Conservation (phyloP, 805 yeast genomes). For the Wickerhamomyces alni region DNA sequence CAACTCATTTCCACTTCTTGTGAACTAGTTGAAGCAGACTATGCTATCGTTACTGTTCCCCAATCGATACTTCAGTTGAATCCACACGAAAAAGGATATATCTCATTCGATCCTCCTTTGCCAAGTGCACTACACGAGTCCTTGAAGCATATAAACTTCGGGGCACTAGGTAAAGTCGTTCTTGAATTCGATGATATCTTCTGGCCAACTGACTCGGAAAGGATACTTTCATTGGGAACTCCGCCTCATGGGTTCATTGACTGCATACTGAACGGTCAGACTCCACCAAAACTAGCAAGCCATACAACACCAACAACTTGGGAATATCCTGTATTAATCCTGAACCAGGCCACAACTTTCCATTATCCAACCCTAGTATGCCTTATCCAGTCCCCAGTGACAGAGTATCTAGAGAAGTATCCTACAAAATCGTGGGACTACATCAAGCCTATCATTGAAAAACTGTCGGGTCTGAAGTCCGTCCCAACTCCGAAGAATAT, state of each 20-base stretch:
- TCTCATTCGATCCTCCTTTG: slow-evolving; percentile 50
- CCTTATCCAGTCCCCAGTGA: slow-evolving; percentile 67
- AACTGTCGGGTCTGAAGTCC: slow-evolving; percentile 11
- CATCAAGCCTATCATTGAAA: slow-evolving; percentile 38
- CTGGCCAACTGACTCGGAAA: slow-evolving; percentile 53
- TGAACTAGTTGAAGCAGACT: slow-evolving; percentile 37
- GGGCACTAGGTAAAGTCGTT: slow-evolving; percentile 67
- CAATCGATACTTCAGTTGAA: slow-evolving; percentile 56
- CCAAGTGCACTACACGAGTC: slow-evolving; percentile 40
- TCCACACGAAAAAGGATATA: slow-evolving; percentile 33
- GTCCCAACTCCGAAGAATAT: slow-evolving; percentile 35
- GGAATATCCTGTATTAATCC: slow-evolving; percentile 54
- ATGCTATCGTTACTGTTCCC: slow-evolving; percentile 70
- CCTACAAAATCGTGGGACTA: slow-evolving; percentile 52
- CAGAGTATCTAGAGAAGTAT: slow-evolving; percentile 47
- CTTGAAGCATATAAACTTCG: slow-evolving; percentile 47
- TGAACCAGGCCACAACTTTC: slow-evolving; percentile 49
- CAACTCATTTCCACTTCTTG: slow-evolving; percentile 24
- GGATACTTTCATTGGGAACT: slow-evolving; percentile 40
- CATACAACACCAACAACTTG: slow-evolving; percentile 35
- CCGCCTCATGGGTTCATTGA: slow-evolving; percentile 22
- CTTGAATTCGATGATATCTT: slow-evolving; percentile 58
- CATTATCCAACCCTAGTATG: slow-evolving; percentile 51
- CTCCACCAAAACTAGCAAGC: neutral
- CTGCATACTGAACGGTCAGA: slow-evolving; percentile 7